phyloP scores from a whole-genome alignment of 805 yeast genomes.

The Candida tammaniensis region DNA sequence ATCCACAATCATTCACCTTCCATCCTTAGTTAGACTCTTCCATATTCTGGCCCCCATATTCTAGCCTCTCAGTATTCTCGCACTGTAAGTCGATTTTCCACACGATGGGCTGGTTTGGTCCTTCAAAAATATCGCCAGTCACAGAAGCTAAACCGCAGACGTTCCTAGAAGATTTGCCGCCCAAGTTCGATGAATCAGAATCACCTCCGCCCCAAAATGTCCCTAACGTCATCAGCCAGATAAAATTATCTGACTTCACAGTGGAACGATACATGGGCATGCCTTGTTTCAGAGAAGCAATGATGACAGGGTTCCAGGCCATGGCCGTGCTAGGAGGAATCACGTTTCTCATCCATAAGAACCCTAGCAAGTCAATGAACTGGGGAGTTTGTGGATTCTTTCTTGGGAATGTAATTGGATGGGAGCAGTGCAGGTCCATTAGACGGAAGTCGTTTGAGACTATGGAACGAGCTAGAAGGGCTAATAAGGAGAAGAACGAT shows the following conservation, averaged over 20 bases:
- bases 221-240: constrained; percentile 38
- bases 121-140: constrained; percentile 37
- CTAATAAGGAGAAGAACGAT: constrained; percentile 30
- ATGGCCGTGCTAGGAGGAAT: constrained; percentile 69
- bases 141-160: constrained; percentile 24
- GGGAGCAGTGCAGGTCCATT: constrained; percentile 87
- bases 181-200: constrained; percentile 43
- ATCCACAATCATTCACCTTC: no score
- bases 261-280: constrained; percentile 50
- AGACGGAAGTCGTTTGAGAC: constrained; percentile 65
- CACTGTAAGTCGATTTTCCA: no score
- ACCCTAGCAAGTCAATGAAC: constrained; percentile 60
- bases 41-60: neutral
- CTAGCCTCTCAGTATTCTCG: no score
- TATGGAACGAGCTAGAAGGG: constrained; percentile 66
- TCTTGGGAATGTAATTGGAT: constrained; percentile 76
- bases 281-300: constrained; percentile 81
- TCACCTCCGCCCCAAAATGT: constrained; percentile 12
- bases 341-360: constrained; percentile 64
- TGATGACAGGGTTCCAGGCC: constrained; percentile 69
- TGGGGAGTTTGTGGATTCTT: constrained; percentile 83
- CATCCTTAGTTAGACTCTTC: no score
- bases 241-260: constrained; percentile 51
- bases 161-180: constrained; percentile 51
- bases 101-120: constrained; percentile 45